phyloP scores from a whole-genome alignment of 2,329 filamentous ascomycete genomes.

The Calonectria pseudoturangicola region DNA sequence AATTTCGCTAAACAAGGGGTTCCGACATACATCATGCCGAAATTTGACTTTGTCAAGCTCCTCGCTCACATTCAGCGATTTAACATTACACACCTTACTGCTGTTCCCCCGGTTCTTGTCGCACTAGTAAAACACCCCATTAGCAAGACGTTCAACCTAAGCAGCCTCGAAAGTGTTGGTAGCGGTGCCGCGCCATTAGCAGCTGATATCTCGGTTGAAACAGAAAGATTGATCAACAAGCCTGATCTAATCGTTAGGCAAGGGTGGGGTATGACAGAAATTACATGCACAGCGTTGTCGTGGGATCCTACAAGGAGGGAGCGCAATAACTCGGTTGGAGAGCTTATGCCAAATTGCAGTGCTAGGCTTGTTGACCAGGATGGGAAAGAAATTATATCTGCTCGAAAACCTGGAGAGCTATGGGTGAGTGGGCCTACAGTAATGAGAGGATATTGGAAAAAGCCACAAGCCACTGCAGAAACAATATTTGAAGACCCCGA shows the following conservation, averaged over 20 bases:
- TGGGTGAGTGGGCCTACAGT: constrained; percentile 83
- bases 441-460: constrained; percentile 86
- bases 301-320: constrained; percentile 78
- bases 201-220: constrained; percentile 65
- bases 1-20: constrained; percentile 71
- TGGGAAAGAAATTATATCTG: constrained; percentile 67
- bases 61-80: constrained; percentile 80
- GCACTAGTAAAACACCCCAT: constrained; percentile 82
- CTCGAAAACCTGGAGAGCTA: constrained; percentile 78
- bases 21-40: constrained; percentile 85
- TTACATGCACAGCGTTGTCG: constrained; percentile 81
- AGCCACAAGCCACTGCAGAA: constrained; percentile 78
- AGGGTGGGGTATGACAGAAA: constrained; percentile 92
- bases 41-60: constrained; percentile 84
- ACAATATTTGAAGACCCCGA: constrained; percentile 68
- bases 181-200: constrained; percentile 82
- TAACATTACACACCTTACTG: constrained; percentile 77
- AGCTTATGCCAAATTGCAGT: constrained; percentile 63
- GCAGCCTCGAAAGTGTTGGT: constrained; percentile 74
- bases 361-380: constrained; percentile 79
- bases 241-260: constrained; percentile 69
- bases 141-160: constrained; percentile 80
- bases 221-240: constrained; percentile 70
- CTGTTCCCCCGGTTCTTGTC: constrained; percentile 86
- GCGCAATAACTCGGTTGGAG: constrained; percentile 45